These are phyloP conservation scores for Phaeosphaeria sp. DNA, from an alignment of 2,329 filamentous ascomycete genomes.

Conservation along the genomic window DNA sequence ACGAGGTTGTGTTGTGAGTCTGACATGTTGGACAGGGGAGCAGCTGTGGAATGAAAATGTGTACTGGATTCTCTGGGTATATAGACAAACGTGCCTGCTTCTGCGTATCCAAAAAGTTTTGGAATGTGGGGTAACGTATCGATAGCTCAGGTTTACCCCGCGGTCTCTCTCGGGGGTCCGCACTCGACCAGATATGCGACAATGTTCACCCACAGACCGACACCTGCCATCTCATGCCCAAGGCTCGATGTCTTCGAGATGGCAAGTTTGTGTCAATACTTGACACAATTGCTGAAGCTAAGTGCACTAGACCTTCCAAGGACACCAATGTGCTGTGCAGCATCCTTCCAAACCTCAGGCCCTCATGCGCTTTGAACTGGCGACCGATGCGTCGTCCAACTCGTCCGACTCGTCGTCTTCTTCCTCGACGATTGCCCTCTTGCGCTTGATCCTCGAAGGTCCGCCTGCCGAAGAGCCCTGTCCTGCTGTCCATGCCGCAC, in stretches of 20 bases:
- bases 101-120: conserved; percentile 21
- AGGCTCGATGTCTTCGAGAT: not conserved
- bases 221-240: not conserved
- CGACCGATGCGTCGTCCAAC: conserved; percentile 34
- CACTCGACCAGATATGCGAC: not conserved
- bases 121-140: conserved; percentile 30
- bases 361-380: conserved; percentile 37
- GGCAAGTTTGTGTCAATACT: not conserved
- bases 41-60: not conserved
- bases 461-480: conserved; percentile 20
- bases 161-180: not conserved
- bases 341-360: conserved; percentile 11
- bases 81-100: not conserved
- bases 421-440: conserved; percentile 44
- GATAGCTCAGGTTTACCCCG: not conserved
- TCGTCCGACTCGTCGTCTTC: conserved; percentile 50
- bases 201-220: not conserved
- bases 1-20: conserved; percentile 59
- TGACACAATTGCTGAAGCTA: not conserved
- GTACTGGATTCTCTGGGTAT: conserved; percentile 1
- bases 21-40: conserved; percentile 20
- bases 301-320: not conserved
- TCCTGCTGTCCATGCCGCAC: conserved; percentile 30
- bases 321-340: not conserved
- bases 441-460: conserved; percentile 41